phyloP scores from a whole-genome alignment of 1,284 basidiomycete species.

The Cutaneotrichosporon cyanovorans region DNA sequence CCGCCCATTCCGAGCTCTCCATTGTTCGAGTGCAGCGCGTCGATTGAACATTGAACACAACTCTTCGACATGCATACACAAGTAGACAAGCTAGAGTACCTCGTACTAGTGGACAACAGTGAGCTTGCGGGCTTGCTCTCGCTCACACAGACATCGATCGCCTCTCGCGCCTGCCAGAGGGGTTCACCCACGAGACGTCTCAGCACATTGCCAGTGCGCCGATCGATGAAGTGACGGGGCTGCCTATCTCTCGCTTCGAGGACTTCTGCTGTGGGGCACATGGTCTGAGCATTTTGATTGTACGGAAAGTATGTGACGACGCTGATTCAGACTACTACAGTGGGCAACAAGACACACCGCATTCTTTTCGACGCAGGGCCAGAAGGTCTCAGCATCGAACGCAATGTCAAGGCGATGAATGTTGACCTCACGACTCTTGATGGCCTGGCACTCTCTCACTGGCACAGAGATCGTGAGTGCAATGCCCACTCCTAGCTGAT shows the following conservation, averaged over 20 bases:
- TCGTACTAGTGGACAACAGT: constrained; percentile 38
- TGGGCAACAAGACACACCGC: constrained; percentile 49
- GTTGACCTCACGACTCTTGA: constrained; percentile 54
- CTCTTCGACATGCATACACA: constrained; percentile 4
- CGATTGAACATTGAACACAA: too few species aligned
- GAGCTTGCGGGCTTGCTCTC: not conserved
- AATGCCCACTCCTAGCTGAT: constrained; percentile 1
- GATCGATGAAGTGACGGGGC: constrained; percentile 54
- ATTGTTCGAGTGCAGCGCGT: too few species aligned
- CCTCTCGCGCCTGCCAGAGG: constrained; percentile 68
- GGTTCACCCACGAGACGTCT: constrained; percentile 63
- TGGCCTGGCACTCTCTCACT: constrained; percentile 65
- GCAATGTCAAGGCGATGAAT: constrained; percentile 60
- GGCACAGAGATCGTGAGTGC: constrained; percentile 62
- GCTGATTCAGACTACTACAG: constrained; percentile 28
- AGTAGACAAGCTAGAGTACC: constrained; percentile 37
- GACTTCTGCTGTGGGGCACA: constrained; percentile 75
- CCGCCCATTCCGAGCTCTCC: too few species aligned
- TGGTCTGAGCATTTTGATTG: constrained; percentile 69
- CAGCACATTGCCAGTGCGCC: constrained; percentile 51
- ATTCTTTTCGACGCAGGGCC: constrained; percentile 75
- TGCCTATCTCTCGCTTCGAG: constrained; percentile 63
- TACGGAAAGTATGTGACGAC: constrained; percentile 41
- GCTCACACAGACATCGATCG: constrained; percentile 43
- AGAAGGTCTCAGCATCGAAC: constrained; percentile 60